Conservation (phyloP, 2,329 filamentous ascomycete genomes). For the Helminthosporium solani region DNA sequence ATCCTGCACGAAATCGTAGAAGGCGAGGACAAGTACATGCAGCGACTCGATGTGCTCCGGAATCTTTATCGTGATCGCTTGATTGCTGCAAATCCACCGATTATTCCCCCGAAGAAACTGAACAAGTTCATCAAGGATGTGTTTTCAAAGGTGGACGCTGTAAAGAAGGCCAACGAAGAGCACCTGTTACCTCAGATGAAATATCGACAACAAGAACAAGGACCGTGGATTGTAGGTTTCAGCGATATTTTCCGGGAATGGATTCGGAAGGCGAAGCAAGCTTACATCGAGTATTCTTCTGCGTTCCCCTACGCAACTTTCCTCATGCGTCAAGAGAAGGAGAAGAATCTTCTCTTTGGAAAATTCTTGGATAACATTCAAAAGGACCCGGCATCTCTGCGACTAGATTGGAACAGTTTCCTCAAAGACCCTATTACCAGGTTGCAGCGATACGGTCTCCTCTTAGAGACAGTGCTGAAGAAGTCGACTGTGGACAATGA, state of each 20-base stretch:
- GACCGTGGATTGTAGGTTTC: constrained; percentile 89
- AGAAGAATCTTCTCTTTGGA: constrained; percentile 81
- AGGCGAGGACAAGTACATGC: constrained; percentile 88
- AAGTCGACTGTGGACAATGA: constrained; percentile 82
- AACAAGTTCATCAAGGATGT: constrained; percentile 80
- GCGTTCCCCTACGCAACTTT: constrained; percentile 83
- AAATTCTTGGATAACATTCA: constrained; percentile 80
- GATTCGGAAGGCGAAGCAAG: constrained; percentile 87
- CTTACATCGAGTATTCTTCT: constrained; percentile 90
- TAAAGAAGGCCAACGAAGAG: constrained; percentile 90
- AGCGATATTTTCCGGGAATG: constrained; percentile 98
- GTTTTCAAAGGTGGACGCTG: constrained; percentile 86
- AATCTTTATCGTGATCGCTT: constrained; percentile 84
- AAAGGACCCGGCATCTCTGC: constrained; percentile 74
- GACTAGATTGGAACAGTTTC: constrained; percentile 91
- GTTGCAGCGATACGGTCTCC: constrained; percentile 82
- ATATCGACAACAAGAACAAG: constrained; percentile 94
- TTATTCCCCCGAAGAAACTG: constrained; percentile 76
- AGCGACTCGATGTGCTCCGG: constrained; percentile 81
- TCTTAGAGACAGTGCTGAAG: constrained; percentile 79
- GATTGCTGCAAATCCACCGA: constrained; percentile 68
- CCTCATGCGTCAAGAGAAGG: constrained; percentile 78
- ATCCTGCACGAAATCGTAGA: constrained; percentile 94
- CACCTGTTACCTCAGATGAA: constrained; percentile 90
- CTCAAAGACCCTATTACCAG: constrained; percentile 91